Evolutionary conservation across 2,329 filamentous ascomycete species (phyloP).

Genomic region (Balansia obtecta): DNA sequence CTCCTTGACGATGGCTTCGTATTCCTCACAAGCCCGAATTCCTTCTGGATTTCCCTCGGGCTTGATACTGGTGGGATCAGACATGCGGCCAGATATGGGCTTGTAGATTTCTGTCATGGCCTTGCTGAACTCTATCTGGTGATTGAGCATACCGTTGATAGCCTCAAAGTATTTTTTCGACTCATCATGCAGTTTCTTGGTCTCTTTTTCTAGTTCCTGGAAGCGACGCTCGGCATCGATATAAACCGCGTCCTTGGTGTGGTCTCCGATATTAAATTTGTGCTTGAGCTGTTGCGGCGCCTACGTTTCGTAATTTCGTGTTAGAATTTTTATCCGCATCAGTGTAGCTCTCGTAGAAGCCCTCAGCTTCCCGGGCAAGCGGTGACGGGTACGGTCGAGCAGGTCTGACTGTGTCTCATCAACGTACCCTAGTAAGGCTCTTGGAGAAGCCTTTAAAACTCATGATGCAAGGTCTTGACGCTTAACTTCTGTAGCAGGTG

Average conservation of each 20-base stretch:
- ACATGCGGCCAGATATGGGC: constrained; percentile 90
- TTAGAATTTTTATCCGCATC: constrained; percentile 1
- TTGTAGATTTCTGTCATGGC: constrained; percentile 96
- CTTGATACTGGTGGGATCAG: constrained; percentile 74
- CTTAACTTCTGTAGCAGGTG: neutral
- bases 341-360: neutral
- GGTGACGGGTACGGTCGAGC: constrained; percentile 4
- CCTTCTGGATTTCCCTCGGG: constrained; percentile 84
- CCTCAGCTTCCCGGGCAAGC: constrained; percentile 12
- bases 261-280: constrained; percentile 89
- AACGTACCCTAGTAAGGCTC: constrained; percentile 66
- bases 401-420: neutral
- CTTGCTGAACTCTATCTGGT: constrained; percentile 97
- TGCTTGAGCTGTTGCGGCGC: constrained; percentile 85
- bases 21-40: constrained; percentile 91
- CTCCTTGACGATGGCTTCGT: constrained; percentile 81
- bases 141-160: constrained; percentile 93
- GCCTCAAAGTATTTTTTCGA: constrained; percentile 95
- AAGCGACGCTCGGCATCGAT: constrained; percentile 90
- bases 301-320: constrained; percentile 23
- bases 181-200: constrained; percentile 93
- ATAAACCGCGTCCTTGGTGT: constrained; percentile 91
- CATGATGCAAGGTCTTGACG: constrained; percentile 40
- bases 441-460: constrained; percentile 96
- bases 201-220: constrained; percentile 85